Base-by-base conservation (phyloP, 352 stramenopile genomes). In the Phytophthora melonis region DNA sequence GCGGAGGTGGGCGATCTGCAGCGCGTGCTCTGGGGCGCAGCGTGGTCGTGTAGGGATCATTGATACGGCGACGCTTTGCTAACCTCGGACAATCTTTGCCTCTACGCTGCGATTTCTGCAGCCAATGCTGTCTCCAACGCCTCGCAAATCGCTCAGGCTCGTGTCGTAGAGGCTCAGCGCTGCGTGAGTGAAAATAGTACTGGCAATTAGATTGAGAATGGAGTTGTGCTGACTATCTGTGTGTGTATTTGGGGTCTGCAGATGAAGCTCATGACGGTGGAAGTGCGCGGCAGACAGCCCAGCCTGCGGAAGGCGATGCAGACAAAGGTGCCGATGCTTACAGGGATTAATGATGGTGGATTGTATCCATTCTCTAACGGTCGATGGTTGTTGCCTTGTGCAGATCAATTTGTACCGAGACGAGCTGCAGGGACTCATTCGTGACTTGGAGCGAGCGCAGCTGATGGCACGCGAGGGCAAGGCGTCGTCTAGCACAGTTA, bases 221-320 rank as follows among this genome's bases (percentile, higher is more conserved):
- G 10, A 1, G 53, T 39, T 18, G 3, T n/a, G 32, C 34, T 68
- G 39, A 65, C 6, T 53, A 7, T 53, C 53, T 45, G 39, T 45
- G 67, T 52, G 27, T n/a, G n/a, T n/a, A n/a, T n/a, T 49, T 39
- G 52, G 9, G 19, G 16, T 21, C 49, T 68, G 34, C 62, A 93
- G 86, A 88, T 95, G 62, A 93, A 93, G 49, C 79, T 93, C 36
- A 93, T 95, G 88, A 90, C 83, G 45, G 78, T 93, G 60, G 86
- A 93, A 75, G 80, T 93, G 60, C 81, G 88, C 16, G 86, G 88
- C 10, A 86, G 90, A 58, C 60, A 80, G 18, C 86, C 86, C 3
- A 83, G 75, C 41, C 54, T 90, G 41, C 77, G 84, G 43, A 94
- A 93, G 68, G 80, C 78, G 6, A 93, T 94, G 88, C 88, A 94